Conservation (phyloP, 148 eudicot genomes). For the Spergularia bocconei region DNA sequence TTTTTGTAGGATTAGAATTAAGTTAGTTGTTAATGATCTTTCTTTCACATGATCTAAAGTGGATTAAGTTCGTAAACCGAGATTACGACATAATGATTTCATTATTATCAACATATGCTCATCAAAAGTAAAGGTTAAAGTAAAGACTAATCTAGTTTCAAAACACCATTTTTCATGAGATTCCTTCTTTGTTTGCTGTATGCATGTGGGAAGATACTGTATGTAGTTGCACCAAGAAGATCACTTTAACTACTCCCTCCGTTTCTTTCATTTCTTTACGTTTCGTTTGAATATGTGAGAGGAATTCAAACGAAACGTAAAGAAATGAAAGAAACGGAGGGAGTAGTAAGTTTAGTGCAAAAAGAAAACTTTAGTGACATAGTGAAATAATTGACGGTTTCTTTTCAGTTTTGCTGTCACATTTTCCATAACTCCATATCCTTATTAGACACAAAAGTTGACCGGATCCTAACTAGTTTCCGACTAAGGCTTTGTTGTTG, state of each 20-base stretch:
- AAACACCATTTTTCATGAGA: constrained; percentile 23
- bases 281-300: too few relatives aligned
- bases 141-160: constrained; percentile 22
- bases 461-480: too few relatives aligned
- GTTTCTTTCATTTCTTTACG: too few relatives aligned
- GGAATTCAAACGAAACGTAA: too few relatives aligned
- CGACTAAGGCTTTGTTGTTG: too few relatives aligned
- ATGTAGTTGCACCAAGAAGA: constrained; percentile 18
- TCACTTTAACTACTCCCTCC: constrained; percentile 20
- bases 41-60: constrained; percentile 7
- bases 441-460: too few relatives aligned
- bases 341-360: neutral
- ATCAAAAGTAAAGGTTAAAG: constrained; percentile 22
- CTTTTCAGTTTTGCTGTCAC: too few relatives aligned
- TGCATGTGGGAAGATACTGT: constrained; percentile 40
- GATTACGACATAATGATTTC: constrained; percentile 19
- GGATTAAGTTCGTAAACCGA: constrained; percentile 12
- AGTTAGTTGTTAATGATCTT: too few relatives aligned
- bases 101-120: neutral
- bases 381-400: neutral
- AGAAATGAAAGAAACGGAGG: too few relatives aligned
- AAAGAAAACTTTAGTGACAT: neutral
- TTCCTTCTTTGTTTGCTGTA: constrained; percentile 26
- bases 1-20: too few relatives aligned
- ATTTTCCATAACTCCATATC: too few relatives aligned